A percentile compares a stretch with the other conserved stretches of the same genome.
Conservation (phyloP, 192 early-diverging fungal species). For the Podila verticillata region DNA sequence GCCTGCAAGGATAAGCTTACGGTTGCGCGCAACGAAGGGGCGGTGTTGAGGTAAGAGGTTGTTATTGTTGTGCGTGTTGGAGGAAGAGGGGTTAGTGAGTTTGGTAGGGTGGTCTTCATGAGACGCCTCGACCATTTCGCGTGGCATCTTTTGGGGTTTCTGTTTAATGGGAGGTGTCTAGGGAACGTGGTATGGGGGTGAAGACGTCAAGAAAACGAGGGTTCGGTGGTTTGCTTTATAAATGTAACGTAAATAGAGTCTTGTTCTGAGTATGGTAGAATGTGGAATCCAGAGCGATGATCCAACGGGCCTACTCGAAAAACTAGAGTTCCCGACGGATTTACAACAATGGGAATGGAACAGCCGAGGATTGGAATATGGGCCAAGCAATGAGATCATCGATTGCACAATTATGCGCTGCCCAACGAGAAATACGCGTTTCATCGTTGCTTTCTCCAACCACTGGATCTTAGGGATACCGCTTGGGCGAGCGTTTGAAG, state of each 20-base stretch:
- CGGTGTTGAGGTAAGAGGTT: not conserved
- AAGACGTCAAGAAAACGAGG: not conserved
- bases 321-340: not conserved
- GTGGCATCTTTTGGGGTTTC: constrained; percentile 9
- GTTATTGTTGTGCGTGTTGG: not conserved
- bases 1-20: constrained; percentile 20
- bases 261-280: not conserved
- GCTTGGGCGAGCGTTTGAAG: no score
- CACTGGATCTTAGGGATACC: no score
- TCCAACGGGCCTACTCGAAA: not conserved
- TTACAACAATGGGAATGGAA: not conserved
- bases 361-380: not conserved
- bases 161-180: not conserved
- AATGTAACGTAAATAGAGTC: not conserved
- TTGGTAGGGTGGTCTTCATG: constrained; percentile 1
- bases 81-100: not conserved
- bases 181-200: not conserved
- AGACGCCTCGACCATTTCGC: constrained; percentile 8
- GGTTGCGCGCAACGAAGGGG: constrained; percentile 19
- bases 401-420: no score
- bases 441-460: no score
- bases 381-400: not conserved
- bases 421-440: no score
- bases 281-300: not conserved
- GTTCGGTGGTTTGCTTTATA: not conserved